phyloP scores from a whole-genome alignment of 345 rosid species.

The Streptanthus diversifolius region DNA sequence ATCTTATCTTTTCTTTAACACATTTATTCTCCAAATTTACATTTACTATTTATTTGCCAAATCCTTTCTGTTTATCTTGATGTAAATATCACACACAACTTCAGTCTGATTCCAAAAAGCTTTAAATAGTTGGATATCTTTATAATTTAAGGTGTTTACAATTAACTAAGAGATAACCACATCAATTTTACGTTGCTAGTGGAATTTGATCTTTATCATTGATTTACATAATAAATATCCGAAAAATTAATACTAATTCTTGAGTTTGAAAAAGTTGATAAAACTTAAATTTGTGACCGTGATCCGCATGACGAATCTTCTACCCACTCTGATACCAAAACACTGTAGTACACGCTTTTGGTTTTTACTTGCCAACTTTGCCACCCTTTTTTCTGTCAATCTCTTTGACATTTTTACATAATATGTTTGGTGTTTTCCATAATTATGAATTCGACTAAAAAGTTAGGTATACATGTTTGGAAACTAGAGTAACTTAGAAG shows the following conservation, averaged over 20 bases:
- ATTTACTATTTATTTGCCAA: neutral
- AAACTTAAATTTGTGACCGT: too few relatives aligned
- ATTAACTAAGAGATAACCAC: too few relatives aligned
- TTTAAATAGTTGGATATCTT: neutral
- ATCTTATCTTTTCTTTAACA: neutral
- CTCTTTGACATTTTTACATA: neutral
- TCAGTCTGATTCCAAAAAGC: neutral
- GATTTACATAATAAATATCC: too few relatives aligned
- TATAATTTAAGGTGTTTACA: neutral
- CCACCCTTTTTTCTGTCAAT: neutral
- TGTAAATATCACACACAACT: neutral
- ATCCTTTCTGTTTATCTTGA: neutral
- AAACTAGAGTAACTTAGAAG: slow-evolving; percentile 28
- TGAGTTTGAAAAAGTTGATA: too few relatives aligned
- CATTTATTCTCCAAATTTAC: slow-evolving; percentile 1
- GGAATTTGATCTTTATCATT: neutral
- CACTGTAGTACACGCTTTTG: neutral
- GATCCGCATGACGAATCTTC: neutral
- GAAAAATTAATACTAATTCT: too few relatives aligned
- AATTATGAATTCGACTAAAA: neutral
- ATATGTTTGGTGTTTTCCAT: neutral
- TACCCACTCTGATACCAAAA: neutral
- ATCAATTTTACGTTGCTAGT: too few relatives aligned
- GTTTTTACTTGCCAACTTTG: neutral
- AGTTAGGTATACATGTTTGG: neutral